These are phyloP conservation scores for Sinapis alba DNA, from an alignment of 441 rosid genomes.

Conservation along the genomic window DNA sequence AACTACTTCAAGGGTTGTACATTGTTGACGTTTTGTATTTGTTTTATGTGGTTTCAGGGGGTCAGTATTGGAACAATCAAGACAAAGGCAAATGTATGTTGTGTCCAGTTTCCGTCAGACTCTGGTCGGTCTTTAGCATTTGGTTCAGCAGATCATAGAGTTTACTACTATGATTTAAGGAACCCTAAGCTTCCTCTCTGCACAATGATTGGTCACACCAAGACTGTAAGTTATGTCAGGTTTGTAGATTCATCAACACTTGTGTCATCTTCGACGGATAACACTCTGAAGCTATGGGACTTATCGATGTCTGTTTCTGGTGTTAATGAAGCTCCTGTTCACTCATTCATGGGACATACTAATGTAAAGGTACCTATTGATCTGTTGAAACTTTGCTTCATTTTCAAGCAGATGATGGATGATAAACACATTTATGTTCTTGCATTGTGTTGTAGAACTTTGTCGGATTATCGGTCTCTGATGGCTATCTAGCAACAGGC, in stretches of 20 bases:
- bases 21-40: background rate
- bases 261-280: conserved; percentile 94
- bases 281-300: conserved; percentile 97
- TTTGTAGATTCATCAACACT: conserved; percentile 74
- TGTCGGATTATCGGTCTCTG: conserved; percentile 90
- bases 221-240: conserved; percentile 95
- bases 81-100: conserved; percentile 92
- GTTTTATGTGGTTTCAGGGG: conserved; percentile 59
- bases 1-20: background rate
- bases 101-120: conserved; percentile 86
- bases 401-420: background rate
- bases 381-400: background rate
- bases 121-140: conserved; percentile 83
- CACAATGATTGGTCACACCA: conserved; percentile 80
- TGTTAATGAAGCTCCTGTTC: conserved; percentile 72
- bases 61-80: conserved; percentile 81
- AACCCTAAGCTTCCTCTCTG: conserved; percentile 79
- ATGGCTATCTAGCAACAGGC: conserved; percentile 99
- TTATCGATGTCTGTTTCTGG: conserved; percentile 73
- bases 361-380: background rate
- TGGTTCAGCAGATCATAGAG: conserved; percentile 94
- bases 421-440: background rate
- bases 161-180: conserved; percentile 92
- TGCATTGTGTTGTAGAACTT: conserved; percentile 70
- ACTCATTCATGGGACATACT: conserved; percentile 47